These are phyloP conservation scores for Chaetomium sp. DNA, from an alignment of 2,329 filamentous ascomycete species.

Conservation along the genomic window DNA sequence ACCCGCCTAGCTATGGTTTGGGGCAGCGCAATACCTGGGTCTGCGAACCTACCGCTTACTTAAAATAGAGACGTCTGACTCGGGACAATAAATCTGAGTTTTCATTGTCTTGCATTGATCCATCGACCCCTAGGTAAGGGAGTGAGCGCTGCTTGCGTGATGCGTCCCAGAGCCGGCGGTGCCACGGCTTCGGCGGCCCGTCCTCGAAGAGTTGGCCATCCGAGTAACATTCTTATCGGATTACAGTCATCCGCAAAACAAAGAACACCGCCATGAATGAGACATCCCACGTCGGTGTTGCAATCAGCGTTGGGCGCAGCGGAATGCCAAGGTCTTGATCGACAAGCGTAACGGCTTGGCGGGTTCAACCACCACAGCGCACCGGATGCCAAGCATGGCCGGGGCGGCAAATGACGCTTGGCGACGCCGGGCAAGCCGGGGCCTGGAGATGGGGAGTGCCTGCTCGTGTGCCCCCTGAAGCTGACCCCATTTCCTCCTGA, in stretches of 20 bases:
- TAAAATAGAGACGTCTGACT: no score
- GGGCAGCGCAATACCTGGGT: no score
- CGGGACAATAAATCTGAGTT: no score
- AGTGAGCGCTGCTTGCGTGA: no score
- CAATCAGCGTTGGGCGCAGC: not conserved
- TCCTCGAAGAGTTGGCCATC: no score
- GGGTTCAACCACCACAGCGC: conserved; percentile 2
- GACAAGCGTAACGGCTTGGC: conserved; percentile 16
- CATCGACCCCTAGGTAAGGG: no score
- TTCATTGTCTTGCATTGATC: no score
- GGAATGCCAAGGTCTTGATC: conserved; percentile 14
- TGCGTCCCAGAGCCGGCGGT: no score
- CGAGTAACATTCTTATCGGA: not conserved
- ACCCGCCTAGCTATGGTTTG: no score
- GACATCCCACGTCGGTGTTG: conserved; percentile 7
- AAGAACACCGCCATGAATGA: conserved; percentile 4
- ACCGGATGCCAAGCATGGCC: conserved; percentile 10
- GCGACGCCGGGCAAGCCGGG: not conserved
- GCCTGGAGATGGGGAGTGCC: not conserved
- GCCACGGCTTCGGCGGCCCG: no score
- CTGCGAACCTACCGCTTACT: no score
- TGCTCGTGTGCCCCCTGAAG: not conserved
- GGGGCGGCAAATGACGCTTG: conserved; percentile 14
- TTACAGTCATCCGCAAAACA: not conserved
- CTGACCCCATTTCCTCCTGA: no score